Evolutionary conservation across 768 basidiomycete species (phyloP), one percentile per base, ranked within the genome.

Genomic region (Boletus barrowsii): DNA sequence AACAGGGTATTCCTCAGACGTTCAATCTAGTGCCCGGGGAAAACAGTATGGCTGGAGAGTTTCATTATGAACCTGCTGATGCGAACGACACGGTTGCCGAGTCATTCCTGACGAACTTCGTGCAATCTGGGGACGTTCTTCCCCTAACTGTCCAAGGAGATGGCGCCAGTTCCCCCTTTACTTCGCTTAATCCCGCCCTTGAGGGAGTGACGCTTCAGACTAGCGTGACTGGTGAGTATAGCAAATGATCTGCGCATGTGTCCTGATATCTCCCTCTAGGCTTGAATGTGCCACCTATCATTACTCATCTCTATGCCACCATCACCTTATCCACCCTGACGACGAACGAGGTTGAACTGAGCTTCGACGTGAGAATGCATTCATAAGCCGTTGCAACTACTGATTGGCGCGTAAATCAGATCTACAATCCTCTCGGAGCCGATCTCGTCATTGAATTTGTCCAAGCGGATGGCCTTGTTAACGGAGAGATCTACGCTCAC

Each of bases 1-100:
- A 33, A 37, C 53, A 13, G 22, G 10, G 29, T 40, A 58, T 45
- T 47, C 18, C 40, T 18, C 54, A 86, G 84, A 60, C 74, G 15
- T 83, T 87, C 55, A 61, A 82, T 56, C 73, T 88, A 41, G 68
- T 75, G 18, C 86, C 87, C 4, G 86, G 86, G 42, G 63, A 73
- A 42, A 86, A 88, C 57, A 63, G 60, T 2, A 62, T 83, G 22
- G 48, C 73, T 0, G 74, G 84, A 3, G 84, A 87, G 62, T 88
- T 90, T 74, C 84, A 79, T 55, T 90, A 90, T 60, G 72, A 77
- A 58, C 87, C 87, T 1, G 75, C 75, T 10, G 67, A 87, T 66
- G 78, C 83, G 10, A 87, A 87, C 58, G 80, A 88, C 61, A 87
- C 86, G 5, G 69, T 74, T 22, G 86, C 87, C 4, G 63, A 86